These are phyloP conservation scores for Baorangia bicolor DNA, from an alignment of 768 basidiomycete genomes.

Conservation along the genomic window DNA sequence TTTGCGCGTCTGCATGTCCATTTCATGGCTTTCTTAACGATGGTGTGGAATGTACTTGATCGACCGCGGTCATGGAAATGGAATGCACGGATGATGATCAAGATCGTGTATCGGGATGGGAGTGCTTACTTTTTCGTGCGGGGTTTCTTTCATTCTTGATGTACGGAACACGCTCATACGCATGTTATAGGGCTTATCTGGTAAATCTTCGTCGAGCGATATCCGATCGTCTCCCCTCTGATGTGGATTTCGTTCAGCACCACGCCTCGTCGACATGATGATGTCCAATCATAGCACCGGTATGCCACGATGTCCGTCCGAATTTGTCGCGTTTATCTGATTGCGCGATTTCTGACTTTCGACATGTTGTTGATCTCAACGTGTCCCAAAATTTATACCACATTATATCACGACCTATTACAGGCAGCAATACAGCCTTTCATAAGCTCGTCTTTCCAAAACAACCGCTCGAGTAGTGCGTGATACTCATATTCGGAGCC, in stretches of 20 bases:
- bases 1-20: slow-evolving; percentile 24
- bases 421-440: too few relatives aligned
- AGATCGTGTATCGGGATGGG: slow-evolving; percentile 30
- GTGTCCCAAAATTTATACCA: too few relatives aligned
- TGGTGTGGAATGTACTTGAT: slow-evolving; percentile 31
- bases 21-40: slow-evolving; percentile 28
- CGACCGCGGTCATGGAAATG: slow-evolving; percentile 22
- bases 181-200: slow-evolving; percentile 23
- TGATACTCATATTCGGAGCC: too few relatives aligned
- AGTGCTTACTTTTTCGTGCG: slow-evolving; percentile 29
- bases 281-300: slow-evolving; percentile 23
- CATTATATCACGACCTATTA: too few relatives aligned
- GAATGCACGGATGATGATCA: slow-evolving; percentile 17
- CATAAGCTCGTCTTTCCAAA: too few relatives aligned
- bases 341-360: too few relatives aligned
- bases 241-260: slow-evolving; percentile 1
- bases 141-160: not conserved
- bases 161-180: not conserved
- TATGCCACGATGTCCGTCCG: slow-evolving; percentile 5
- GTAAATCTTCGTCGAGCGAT: slow-evolving; percentile 7
- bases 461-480: too few relatives aligned
- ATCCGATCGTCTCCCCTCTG: not conserved
- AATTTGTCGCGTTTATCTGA: too few relatives aligned
- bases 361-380: too few relatives aligned
- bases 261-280: slow-evolving; percentile 24